Conservation (phyloP, 1,284 basidiomycete species). For the Kwoniella shivajii region DNA sequence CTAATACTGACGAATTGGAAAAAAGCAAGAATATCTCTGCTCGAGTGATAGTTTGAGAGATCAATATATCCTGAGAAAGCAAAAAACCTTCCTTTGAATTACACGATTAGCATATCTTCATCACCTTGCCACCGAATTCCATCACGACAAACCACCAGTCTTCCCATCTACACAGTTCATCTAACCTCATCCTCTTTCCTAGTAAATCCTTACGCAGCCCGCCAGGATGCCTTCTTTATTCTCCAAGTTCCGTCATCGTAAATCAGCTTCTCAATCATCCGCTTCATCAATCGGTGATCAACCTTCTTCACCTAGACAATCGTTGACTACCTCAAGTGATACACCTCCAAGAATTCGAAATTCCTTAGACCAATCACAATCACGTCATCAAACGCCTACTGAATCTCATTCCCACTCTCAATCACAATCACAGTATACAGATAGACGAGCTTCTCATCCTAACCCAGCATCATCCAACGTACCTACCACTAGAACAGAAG, state of each 20-base stretch:
- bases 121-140: too few relatives aligned
- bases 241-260: slow-evolving; percentile 24
- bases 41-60: too few relatives aligned
- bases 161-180: too few relatives aligned
- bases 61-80: too few relatives aligned
- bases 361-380: background rate
- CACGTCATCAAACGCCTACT: background rate
- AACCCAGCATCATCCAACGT: background rate
- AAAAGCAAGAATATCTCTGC: too few relatives aligned
- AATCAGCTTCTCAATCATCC: slow-evolving; percentile 20
- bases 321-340: background rate
- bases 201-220: too few relatives aligned
- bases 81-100: too few relatives aligned
- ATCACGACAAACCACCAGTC: too few relatives aligned
- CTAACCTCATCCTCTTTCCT: too few relatives aligned
- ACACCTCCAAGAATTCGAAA: background rate
- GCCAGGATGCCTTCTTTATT: slow-evolving; percentile 36
- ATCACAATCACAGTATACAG: background rate
- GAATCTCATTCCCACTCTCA: background rate
- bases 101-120: too few relatives aligned
- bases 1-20: too few relatives aligned
- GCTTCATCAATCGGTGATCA: slow-evolving; percentile 1
- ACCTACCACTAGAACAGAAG: slow-evolving; percentile 6
- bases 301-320: slow-evolving; percentile 1
- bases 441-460: background rate